phyloP scores from a whole-genome alignment of 306 rosid species.

The Purshia tridentata region DNA sequence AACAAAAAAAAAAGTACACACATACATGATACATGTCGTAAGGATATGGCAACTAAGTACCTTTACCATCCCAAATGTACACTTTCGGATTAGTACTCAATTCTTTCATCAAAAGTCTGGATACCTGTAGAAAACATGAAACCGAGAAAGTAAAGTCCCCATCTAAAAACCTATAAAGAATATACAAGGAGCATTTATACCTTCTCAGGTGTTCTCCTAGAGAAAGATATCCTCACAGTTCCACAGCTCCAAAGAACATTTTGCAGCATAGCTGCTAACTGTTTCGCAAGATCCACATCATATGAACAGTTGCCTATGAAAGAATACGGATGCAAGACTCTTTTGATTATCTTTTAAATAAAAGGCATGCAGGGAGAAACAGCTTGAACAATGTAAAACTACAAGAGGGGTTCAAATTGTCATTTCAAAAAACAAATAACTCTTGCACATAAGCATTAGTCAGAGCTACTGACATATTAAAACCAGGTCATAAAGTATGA shows the following conservation, averaged over 20 bases:
- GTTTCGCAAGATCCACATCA: constrained; percentile 61
- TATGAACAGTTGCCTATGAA: constrained; percentile 66
- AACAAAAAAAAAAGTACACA: too few relatives aligned
- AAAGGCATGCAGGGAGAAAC: constrained; percentile 10
- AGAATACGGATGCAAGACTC: neutral
- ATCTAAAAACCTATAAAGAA: constrained; percentile 1
- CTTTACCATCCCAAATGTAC: constrained; percentile 87
- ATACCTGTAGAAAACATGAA: constrained; percentile 48
- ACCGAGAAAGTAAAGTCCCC: constrained; percentile 4
- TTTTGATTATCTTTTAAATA: constrained; percentile 6
- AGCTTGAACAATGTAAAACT: constrained; percentile 12
- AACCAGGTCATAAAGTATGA: constrained; percentile 12
- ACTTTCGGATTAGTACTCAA: constrained; percentile 69
- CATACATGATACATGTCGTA: neutral
- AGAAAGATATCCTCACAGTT: constrained; percentile 74
- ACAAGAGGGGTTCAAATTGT: constrained; percentile 6
- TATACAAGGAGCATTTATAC: constrained; percentile 31
- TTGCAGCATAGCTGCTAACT: constrained; percentile 63
- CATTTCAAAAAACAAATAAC: constrained; percentile 15
- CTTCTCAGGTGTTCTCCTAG: constrained; percentile 86
- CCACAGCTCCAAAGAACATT: constrained; percentile 91
- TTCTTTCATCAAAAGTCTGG: constrained; percentile 53
- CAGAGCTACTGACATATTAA: constrained; percentile 11
- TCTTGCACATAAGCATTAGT: constrained; percentile 13
- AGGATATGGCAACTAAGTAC: constrained; percentile 41